These are phyloP conservation scores for Breviolum minutum DNA, from an alignment of 73 alveolate species.

Conservation along the genomic window DNA sequence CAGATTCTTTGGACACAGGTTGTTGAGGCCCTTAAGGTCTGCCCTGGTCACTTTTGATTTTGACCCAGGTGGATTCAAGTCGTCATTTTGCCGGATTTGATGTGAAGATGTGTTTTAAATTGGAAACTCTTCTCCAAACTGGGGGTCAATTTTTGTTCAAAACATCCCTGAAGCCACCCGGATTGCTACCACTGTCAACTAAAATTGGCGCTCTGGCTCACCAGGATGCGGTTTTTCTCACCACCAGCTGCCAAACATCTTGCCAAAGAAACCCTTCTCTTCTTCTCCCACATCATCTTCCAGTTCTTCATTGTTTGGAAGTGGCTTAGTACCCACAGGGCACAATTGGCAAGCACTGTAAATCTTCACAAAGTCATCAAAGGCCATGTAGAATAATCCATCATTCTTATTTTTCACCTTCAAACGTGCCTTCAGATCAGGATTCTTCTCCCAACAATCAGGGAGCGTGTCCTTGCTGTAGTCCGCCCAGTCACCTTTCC, in stretches of 20 bases:
- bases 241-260: slow-evolving; percentile 71
- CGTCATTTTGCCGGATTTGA: neutral
- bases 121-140: no score
- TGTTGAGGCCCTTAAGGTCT: no score
- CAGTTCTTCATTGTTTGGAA: neutral
- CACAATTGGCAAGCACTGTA: slow-evolving; percentile 27
- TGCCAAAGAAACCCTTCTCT: slow-evolving; percentile 47
- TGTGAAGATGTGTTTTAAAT: no score
- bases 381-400: slow-evolving; percentile 56
- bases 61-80: neutral
- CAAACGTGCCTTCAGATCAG: slow-evolving; percentile 20
- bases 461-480: slow-evolving; percentile 12
- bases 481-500: slow-evolving; percentile 82
- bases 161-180: no score
- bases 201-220: no score
- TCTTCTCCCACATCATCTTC: slow-evolving; percentile 41
- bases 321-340: slow-evolving; percentile 69
- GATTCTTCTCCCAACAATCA: slow-evolving; percentile 51
- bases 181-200: no score
- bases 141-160: no score
- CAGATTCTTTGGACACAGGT: no score
- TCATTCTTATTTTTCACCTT: neutral
- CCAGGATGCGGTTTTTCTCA: neutral
- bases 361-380: neutral
- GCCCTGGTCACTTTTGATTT: no score